These are phyloP conservation scores for Geotrichum fermentans DNA, from an alignment of 1,139 yeast species.

Conservation along the genomic window DNA sequence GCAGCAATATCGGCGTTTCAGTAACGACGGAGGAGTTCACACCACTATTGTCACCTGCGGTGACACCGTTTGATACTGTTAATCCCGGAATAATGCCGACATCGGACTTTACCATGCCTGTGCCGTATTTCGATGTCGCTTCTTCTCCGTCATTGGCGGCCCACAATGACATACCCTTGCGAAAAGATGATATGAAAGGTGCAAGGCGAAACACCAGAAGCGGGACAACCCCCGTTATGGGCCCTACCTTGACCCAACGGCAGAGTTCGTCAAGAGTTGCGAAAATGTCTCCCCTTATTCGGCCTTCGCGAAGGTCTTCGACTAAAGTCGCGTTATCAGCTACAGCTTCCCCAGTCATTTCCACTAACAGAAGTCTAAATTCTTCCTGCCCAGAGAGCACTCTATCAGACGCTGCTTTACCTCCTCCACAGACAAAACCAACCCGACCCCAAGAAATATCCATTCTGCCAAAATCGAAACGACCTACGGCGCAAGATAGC, in stretches of 20 bases:
- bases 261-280: slow-evolving; percentile 22
- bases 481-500: slow-evolving; percentile 17
- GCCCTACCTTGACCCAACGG: slow-evolving; percentile 15
- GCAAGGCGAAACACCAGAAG: background rate
- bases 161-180: slow-evolving; percentile 23
- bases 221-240: slow-evolving; percentile 19
- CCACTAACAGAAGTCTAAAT: slow-evolving; percentile 15
- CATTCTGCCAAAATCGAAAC: slow-evolving; percentile 8
- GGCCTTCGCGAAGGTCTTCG: slow-evolving; percentile 23
- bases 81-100: slow-evolving; percentile 22
- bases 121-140: slow-evolving; percentile 46
- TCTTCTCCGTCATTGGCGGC: slow-evolving; percentile 58
- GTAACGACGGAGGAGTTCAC: slow-evolving; percentile 44
- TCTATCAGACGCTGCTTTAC: too few species aligned
- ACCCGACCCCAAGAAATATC: slow-evolving; percentile 8
- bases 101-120: slow-evolving; percentile 33
- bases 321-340: slow-evolving; percentile 15
- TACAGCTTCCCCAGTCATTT: slow-evolving; percentile 24
- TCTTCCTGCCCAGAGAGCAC: too few species aligned
- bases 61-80: slow-evolving; percentile 53
- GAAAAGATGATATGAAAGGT: slow-evolving; percentile 12
- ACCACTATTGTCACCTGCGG: slow-evolving; percentile 72
- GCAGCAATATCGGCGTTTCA: background rate
- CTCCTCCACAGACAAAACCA: slow-evolving; percentile 27
- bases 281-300: slow-evolving; percentile 26